Evolutionary conservation across 2,329 filamentous ascomycete species (phyloP).

Genomic region (Epichloe elymi): DNA sequence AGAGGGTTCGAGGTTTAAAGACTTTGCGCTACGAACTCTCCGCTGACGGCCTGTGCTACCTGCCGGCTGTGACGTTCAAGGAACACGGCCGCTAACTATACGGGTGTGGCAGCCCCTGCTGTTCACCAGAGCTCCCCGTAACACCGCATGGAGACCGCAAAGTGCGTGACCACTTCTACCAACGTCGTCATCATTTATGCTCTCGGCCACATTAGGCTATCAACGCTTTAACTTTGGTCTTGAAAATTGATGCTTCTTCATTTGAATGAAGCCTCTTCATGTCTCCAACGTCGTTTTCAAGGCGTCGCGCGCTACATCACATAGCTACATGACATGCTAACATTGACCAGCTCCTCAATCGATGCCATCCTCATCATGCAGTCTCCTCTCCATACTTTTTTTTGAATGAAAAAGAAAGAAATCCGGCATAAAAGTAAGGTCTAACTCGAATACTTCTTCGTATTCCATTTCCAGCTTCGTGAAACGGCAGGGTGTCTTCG

Average conservation of each 20-base stretch:
- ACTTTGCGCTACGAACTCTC: no score
- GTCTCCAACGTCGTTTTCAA: constrained; percentile 3
- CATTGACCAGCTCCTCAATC: neutral
- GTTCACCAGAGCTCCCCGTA: no score
- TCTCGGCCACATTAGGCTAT: no score
- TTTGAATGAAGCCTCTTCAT: neutral
- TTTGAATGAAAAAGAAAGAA: neutral
- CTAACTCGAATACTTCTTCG: neutral
- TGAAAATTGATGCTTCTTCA: neutral
- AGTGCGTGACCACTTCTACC: no score
- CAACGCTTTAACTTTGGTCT: no score
- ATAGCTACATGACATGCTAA: constrained; percentile 4
- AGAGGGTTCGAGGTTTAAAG: no score
- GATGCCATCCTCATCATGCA: neutral
- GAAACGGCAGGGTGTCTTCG: neutral
- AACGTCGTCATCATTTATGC: no score
- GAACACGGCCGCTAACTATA: no score
- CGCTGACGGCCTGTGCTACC: no score
- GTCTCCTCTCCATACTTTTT: neutral
- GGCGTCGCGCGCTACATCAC: constrained; percentile 1
- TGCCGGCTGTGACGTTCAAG: no score
- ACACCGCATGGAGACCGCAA: no score
- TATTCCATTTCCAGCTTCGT: neutral
- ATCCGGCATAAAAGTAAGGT: neutral
- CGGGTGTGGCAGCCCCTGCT: no score